phyloP scores from a whole-genome alignment of 441 rosid genomes.

The Corymbia calophylla region DNA sequence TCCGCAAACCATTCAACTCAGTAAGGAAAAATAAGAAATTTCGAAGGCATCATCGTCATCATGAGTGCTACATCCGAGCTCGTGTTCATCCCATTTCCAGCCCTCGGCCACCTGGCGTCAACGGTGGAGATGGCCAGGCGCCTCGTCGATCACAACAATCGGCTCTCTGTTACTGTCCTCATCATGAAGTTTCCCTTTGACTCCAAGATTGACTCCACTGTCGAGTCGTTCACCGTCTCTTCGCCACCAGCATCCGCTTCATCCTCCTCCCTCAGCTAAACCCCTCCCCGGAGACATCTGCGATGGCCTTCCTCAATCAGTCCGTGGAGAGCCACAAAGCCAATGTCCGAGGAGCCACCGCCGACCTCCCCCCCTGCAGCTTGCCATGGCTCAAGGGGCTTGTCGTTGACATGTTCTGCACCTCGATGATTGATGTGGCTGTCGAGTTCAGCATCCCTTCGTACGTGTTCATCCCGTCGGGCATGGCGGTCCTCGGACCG shows the following conservation, averaged over 20 bases:
- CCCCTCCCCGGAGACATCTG: not conserved
- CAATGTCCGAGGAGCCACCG: not conserved
- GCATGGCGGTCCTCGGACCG: not conserved
- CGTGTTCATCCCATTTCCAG: not conserved
- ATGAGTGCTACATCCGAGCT: not conserved
- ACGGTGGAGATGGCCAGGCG: not conserved
- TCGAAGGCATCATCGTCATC: not conserved
- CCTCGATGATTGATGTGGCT: not conserved
- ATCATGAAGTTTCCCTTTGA: not conserved
- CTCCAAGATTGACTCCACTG: not conserved
- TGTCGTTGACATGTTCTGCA: not conserved
- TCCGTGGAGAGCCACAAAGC: not conserved
- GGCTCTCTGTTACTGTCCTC: not conserved
- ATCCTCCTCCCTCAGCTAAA: not conserved
- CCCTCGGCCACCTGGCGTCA: not conserved
- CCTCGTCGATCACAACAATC: not conserved
- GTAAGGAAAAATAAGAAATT: not conserved
- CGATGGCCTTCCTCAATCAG: not conserved
- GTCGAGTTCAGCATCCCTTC: not conserved
- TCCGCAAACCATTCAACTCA: not conserved
- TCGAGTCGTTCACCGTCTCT: not conserved
- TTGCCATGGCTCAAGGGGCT: not conserved
- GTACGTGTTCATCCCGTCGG: not conserved
- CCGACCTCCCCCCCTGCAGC: not conserved
- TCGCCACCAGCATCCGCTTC: not conserved